Evolutionary conservation across 2,329 filamentous ascomycete species (phyloP).

Genomic region (Mollisia scopiformis): DNA sequence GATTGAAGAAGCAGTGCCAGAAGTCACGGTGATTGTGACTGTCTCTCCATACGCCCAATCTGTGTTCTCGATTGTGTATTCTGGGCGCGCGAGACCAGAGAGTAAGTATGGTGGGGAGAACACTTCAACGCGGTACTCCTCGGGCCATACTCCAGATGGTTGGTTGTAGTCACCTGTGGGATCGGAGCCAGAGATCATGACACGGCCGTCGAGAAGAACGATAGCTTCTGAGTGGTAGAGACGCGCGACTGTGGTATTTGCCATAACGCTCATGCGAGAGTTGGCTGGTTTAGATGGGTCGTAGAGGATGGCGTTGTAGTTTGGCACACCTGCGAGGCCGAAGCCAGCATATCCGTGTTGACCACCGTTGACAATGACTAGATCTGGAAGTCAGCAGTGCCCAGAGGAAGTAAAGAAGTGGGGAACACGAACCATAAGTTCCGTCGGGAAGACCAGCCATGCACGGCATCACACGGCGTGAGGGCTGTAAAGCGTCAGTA

Average conservation of each 20-base stretch:
- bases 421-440: slow-evolving; percentile 45
- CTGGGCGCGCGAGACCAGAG: slow-evolving; percentile 51
- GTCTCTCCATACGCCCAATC: slow-evolving; percentile 52
- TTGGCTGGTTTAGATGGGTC: slow-evolving; percentile 58
- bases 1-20: slow-evolving; percentile 9
- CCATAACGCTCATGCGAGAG: slow-evolving; percentile 63
- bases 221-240: slow-evolving; percentile 68
- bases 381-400: no score
- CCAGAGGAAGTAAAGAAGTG: no score
- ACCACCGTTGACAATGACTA: slow-evolving; percentile 63
- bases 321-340: slow-evolving; percentile 59
- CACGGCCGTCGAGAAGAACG: slow-evolving; percentile 63
- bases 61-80: slow-evolving; percentile 52
- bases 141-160: slow-evolving; percentile 49
- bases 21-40: slow-evolving; percentile 10
- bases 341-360: slow-evolving; percentile 64
- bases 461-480: slow-evolving; percentile 62
- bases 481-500: slow-evolving; percentile 45
- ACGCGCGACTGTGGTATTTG: slow-evolving; percentile 65
- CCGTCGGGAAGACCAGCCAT: slow-evolving; percentile 67
- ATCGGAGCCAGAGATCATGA: slow-evolving; percentile 61
- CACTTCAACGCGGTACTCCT: slow-evolving; percentile 68
- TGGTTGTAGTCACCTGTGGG: slow-evolving; percentile 53
- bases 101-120: slow-evolving; percentile 66
- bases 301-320: slow-evolving; percentile 64